A percentile compares a stretch with the other conserved stretches of the same genome.
Evolutionary conservation across 495 filamentous ascomycete species (phyloP).

Genomic region (Aspergillus sparsus): DNA sequence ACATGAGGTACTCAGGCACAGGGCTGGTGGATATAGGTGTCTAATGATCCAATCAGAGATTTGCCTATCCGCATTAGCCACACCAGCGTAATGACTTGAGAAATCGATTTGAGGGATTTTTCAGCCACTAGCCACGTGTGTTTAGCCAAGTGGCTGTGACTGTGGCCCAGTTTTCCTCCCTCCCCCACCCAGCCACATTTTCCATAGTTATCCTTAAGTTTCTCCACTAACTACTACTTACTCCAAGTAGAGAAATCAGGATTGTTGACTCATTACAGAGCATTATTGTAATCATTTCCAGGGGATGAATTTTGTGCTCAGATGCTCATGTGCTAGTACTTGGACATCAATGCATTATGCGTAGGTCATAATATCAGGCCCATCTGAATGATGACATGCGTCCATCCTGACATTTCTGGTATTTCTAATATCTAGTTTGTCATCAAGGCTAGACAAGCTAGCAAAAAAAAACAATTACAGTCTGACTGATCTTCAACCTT

Average conservation of each 20-base stretch:
- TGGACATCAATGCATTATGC: too few relatives aligned
- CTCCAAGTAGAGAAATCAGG: neutral
- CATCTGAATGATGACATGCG: too few relatives aligned
- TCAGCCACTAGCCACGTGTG: slow-evolving; percentile 25
- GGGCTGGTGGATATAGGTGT: slow-evolving; percentile 6
- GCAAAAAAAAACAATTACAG: neutral
- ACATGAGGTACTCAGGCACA: slow-evolving; percentile 1
- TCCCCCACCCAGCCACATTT: slow-evolving; percentile 10
- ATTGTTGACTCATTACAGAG: too few relatives aligned
- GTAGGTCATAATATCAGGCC: too few relatives aligned
- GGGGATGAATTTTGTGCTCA: too few relatives aligned
- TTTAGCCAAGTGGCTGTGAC: slow-evolving; percentile 25
- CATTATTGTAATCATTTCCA: too few relatives aligned
- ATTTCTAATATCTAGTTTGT: too few relatives aligned
- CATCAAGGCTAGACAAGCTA: neutral
- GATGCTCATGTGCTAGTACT: too few relatives aligned
- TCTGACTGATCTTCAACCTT: neutral
- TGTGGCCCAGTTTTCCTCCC: neutral
- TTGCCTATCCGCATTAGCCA: neutral
- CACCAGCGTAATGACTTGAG: neutral
- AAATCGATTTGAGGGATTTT: slow-evolving; percentile 10
- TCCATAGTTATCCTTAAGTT: neutral
- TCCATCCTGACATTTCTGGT: too few relatives aligned
- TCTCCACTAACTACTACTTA: neutral
- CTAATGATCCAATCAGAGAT: neutral